Conservation (phyloP, 768 basidiomycete species). For the Boletus tomentosulus region DNA sequence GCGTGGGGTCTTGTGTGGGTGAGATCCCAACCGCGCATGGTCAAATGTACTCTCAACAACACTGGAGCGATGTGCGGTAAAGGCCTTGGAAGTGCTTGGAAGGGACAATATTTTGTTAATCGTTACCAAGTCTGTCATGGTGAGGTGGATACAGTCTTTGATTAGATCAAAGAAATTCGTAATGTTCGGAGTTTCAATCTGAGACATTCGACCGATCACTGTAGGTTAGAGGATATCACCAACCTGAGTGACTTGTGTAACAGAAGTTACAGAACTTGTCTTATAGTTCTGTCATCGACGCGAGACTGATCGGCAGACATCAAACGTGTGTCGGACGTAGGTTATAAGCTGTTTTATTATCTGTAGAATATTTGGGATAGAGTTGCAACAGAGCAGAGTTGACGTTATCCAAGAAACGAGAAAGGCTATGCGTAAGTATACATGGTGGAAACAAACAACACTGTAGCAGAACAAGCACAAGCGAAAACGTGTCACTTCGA, state of each 20-base stretch:
- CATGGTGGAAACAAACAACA: neutral
- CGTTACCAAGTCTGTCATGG: slow-evolving; percentile 37
- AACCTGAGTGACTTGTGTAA: too few relatives aligned
- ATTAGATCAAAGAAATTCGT: neutral
- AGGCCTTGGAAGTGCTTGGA: slow-evolving; percentile 49
- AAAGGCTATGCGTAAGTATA: neutral
- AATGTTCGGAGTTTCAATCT: neutral
- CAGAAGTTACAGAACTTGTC: too few relatives aligned
- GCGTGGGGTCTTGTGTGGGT: slow-evolving; percentile 65
- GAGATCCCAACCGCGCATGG: slow-evolving; percentile 48
- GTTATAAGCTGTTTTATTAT: neutral
- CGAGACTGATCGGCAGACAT: too few relatives aligned
- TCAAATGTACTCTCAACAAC: slow-evolving; percentile 31
- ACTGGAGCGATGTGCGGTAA: slow-evolving; percentile 40
- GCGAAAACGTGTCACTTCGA: neutral
- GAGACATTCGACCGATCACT: neutral
- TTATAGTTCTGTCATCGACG: too few relatives aligned
- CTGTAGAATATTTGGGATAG: neutral
- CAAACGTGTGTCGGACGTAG: too few relatives aligned
- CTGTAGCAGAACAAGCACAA: neutral
- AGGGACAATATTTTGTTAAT: slow-evolving; percentile 37
- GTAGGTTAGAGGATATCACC: too few relatives aligned
- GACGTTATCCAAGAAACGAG: neutral
- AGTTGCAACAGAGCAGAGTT: neutral
- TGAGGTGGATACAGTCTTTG: too few relatives aligned